phyloP scores from a whole-genome alignment of 169 alveolate genomes.

The Eimeria brunetti region DNA sequence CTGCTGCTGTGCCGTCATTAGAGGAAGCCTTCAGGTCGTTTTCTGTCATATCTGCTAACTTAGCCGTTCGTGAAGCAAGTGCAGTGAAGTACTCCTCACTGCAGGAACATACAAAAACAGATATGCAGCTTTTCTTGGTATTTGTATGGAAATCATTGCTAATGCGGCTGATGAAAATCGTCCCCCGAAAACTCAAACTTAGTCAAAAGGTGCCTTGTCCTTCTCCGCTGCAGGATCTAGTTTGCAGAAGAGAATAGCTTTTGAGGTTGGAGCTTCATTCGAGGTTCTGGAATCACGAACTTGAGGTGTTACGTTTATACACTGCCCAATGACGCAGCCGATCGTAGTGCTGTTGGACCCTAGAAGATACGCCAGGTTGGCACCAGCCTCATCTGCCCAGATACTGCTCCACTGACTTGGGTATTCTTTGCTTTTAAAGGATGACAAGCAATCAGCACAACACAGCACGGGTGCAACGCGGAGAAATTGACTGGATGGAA shows the following conservation, averaged over 20 bases:
- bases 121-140: neutral
- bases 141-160: no score
- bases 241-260: neutral
- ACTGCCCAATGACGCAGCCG: neutral
- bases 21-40: neutral
- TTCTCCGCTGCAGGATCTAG: neutral
- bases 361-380: neutral
- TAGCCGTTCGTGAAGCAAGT: neutral
- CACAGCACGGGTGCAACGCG: no score
- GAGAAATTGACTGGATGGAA: no score
- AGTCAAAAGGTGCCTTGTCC: neutral
- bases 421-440: neutral
- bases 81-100: neutral
- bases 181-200: neutral
- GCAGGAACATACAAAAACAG: neutral
- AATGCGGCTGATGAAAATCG: neutral
- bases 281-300: no score
- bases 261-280: neutral
- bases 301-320: neutral
- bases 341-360: neutral
- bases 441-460: no score
- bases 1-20: neutral
- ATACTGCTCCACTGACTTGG: neutral
- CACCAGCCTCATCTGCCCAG: neutral
- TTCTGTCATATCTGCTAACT: neutral